Evolutionary conservation across 2,329 filamentous ascomycete species (phyloP), one percentile per base, ranked within the genome.

Genomic region (Polytolypa hystricis): DNA sequence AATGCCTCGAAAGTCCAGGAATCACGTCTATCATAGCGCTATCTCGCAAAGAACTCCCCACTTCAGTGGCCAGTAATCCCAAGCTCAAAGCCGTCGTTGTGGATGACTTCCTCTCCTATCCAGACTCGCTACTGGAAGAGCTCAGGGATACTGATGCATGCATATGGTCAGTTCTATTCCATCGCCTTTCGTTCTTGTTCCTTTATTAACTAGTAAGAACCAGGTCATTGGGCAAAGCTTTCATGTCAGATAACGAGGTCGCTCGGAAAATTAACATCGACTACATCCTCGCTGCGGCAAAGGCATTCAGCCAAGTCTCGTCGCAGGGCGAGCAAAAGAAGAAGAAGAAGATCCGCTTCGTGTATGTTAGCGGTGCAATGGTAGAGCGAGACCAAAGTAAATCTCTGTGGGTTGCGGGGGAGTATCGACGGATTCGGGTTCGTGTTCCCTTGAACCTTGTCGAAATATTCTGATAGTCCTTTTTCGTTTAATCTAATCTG

Each of bases 21-120:
- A 70, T 79, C 54, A 67, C 64, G 2, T 67, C 66, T 15, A 55
- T 74, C 25, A 53, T 72, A 35, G 64, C 68, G 12, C 57, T 77
- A 8, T 67, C 67, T 3, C 65, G 73, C 7, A 65, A 64, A 11
- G 55, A 63, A 4, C 56, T 73, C 60, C 0, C 60, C 0, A 56
- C 62, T 18, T 56, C 62, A 12, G 47, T 68, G 6, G 51, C 61
- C 23, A 56, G 57, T 20, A 51, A 67, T 38, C 51, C 64, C n/a
- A 76, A 77, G 47, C 50, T 69, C 4, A 64, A 67, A 11, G 62
- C 68, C 10, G 52, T 71, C 26, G 54, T 71, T 45, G 60, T 71
- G 43, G 56, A 67, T 10, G 69, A 78, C 50, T 78, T 77, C 52
- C 58, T 62, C 5, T 47, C 55, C 1, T 77, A 71, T 45, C 63